Conservation (phyloP, 306 rosid genomes). For the Sophora flavescens region DNA sequence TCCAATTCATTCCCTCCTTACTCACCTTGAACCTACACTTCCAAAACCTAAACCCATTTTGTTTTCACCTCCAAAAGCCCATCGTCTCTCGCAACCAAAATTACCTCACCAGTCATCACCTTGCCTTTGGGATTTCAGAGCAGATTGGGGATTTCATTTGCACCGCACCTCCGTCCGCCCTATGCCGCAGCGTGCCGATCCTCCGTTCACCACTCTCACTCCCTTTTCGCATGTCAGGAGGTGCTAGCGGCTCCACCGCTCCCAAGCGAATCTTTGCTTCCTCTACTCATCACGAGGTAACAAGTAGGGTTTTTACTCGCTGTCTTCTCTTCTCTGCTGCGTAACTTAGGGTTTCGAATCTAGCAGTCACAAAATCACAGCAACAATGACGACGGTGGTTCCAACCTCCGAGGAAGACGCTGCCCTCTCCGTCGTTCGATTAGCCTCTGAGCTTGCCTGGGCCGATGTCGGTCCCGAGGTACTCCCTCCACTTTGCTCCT, state of each 20-base stretch:
- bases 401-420: slow-evolving; percentile 93
- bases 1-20: too few relatives aligned
- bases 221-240: too few relatives aligned
- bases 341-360: slow-evolving; percentile 48
- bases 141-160: too few relatives aligned
- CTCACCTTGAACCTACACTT: too few relatives aligned
- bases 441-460: slow-evolving; percentile 96
- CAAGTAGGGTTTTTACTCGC: slow-evolving; percentile 55
- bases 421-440: slow-evolving; percentile 79
- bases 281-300: not conserved
- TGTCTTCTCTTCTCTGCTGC: slow-evolving; percentile 30
- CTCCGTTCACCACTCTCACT: too few relatives aligned
- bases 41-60: too few relatives aligned
- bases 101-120: too few relatives aligned
- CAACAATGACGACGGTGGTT: slow-evolving; percentile 82
- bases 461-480: slow-evolving; percentile 98
- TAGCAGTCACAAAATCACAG: slow-evolving; percentile 47
- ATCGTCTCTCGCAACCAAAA: too few relatives aligned
- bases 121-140: too few relatives aligned
- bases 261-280: not conserved
- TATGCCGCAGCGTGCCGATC: too few relatives aligned
- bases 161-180: too few relatives aligned
- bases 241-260: not conserved
- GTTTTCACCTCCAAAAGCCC: too few relatives aligned
- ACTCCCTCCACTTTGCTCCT: not conserved